Evolutionary conservation across 1,284 basidiomycete species (phyloP).

Genomic region (Rhodotorula sp.): DNA sequence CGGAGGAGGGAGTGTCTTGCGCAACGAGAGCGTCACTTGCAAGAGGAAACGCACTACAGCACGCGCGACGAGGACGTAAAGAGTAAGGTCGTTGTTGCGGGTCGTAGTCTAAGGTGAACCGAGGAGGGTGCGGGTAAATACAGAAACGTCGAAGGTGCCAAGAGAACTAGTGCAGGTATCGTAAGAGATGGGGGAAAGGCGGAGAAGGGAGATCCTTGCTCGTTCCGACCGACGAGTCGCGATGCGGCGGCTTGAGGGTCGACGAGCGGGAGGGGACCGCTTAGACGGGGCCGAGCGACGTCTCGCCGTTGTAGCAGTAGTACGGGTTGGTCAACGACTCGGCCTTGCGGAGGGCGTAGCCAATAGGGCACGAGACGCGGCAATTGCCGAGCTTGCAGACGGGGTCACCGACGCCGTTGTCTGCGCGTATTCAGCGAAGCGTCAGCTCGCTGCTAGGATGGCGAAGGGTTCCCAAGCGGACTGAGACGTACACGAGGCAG

Average conservation of each 20-base stretch:
- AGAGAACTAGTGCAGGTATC: not conserved
- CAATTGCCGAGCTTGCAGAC: conserved; percentile 13
- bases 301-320: conserved; percentile 29
- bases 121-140: not conserved
- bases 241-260: too few species aligned
- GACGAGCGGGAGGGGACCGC: not conserved
- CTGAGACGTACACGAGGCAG: conserved; percentile 15
- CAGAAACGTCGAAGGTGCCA: not conserved
- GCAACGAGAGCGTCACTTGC: too few species aligned
- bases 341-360: conserved; percentile 16
- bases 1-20: too few species aligned
- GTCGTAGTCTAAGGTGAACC: too few species aligned
- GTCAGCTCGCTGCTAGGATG: too few species aligned
- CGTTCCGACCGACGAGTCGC: not conserved
- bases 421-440: not conserved
- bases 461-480: not conserved
- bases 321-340: conserved; percentile 16
- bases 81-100: too few species aligned
- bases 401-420: conserved; percentile 29
- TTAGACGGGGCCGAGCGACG: conserved; percentile 2
- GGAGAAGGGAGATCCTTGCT: too few species aligned
- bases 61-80: too few species aligned
- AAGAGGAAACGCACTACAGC: too few species aligned
- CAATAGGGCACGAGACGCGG: conserved; percentile 19
- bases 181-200: too few species aligned